Evolutionary conservation across 192 early-diverging fungal genomes (phyloP).

Genomic region (Spizellomyces punctatus): DNA sequence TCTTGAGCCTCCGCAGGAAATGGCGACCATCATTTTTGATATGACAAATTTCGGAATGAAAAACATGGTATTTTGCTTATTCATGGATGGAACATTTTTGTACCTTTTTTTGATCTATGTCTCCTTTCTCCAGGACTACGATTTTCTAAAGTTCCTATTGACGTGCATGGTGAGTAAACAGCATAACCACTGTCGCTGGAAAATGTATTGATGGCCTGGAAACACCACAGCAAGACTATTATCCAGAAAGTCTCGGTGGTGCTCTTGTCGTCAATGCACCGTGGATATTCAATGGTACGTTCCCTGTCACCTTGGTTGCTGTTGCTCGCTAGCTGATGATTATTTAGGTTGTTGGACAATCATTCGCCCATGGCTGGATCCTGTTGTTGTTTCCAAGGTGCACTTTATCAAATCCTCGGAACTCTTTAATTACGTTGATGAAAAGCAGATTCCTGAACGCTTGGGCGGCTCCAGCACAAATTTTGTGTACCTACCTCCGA

Average conservation of each 20-base stretch:
- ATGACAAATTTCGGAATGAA: constrained; percentile 73
- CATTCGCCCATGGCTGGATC: constrained; percentile 82
- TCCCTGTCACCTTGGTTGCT: constrained; percentile 20
- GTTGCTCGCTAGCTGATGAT: neutral
- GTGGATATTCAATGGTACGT: constrained; percentile 76
- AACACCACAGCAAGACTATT: constrained; percentile 69
- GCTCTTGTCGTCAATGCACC: constrained; percentile 85
- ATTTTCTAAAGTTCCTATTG: constrained; percentile 76
- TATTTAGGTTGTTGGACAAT: constrained; percentile 67
- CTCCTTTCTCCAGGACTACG: constrained; percentile 57
- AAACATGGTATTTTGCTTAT: constrained; percentile 55
- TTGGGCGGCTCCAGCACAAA: constrained; percentile 55
- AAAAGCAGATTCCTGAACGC: constrained; percentile 56
- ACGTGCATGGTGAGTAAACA: constrained; percentile 60
- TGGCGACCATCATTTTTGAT: constrained; percentile 75
- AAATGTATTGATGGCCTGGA: neutral
- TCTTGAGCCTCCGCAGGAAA: constrained; percentile 51
- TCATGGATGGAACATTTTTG: neutral
- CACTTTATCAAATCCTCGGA: constrained; percentile 67
- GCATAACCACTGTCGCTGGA: neutral
- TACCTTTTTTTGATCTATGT: neutral
- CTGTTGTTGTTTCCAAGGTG: constrained; percentile 87
- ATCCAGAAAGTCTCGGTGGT: constrained; percentile 84
- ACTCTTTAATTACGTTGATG: constrained; percentile 63
- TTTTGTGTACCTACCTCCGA: constrained; percentile 28